Evolutionary conservation across 2,329 filamentous ascomycete species (phyloP).

Genomic region (Zymoseptoria tritici): DNA sequence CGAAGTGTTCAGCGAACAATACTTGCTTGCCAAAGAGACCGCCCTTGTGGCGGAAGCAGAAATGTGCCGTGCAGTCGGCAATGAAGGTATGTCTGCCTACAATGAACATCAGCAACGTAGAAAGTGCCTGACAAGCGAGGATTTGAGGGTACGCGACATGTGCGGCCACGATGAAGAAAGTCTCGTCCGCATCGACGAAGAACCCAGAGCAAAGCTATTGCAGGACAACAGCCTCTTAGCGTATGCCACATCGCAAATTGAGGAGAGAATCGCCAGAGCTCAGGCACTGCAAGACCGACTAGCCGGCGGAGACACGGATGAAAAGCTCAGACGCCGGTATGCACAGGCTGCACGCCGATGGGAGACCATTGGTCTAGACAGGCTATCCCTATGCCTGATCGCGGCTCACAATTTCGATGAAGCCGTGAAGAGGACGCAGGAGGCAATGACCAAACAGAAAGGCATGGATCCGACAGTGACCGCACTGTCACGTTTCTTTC

Average conservation of each 20-base stretch:
- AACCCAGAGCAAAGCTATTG: background rate
- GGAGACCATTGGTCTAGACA: background rate
- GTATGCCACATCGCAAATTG: background rate
- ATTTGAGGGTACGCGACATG: background rate
- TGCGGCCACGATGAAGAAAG: background rate
- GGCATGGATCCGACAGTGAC: slow-evolving; percentile 1
- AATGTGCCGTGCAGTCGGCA: background rate
- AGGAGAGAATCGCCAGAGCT: background rate
- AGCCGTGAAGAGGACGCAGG: background rate
- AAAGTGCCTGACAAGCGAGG: background rate
- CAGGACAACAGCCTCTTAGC: background rate
- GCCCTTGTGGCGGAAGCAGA: background rate
- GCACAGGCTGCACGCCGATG: background rate
- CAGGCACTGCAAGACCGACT: background rate
- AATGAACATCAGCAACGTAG: background rate
- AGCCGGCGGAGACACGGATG: too few relatives aligned
- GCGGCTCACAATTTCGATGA: background rate
- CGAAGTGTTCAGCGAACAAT: background rate
- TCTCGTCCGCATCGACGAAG: background rate
- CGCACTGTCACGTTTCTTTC: slow-evolving; percentile 6
- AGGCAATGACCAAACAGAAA: background rate
- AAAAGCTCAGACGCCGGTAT: background rate
- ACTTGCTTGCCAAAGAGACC: background rate
- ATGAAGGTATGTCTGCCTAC: background rate
- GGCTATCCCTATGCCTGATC: background rate